These are phyloP conservation scores for Lecanicillium sp. DNA, from an alignment of 2,329 filamentous ascomycete genomes.

Conservation along the genomic window DNA sequence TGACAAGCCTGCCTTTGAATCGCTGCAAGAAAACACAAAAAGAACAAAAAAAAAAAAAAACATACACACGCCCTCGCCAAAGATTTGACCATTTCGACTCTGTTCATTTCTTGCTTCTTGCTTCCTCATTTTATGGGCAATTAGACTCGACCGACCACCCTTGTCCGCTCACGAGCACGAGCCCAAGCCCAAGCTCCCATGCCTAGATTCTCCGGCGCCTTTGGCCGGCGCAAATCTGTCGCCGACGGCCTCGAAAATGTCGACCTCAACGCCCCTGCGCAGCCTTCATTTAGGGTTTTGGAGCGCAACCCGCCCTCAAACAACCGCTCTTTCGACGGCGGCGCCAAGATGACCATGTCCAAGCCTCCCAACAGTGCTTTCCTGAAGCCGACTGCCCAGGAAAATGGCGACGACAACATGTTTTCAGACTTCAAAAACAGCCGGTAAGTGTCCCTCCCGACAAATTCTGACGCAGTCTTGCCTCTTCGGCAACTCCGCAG, in stretches of 20 bases:
- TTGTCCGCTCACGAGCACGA: slow-evolving; percentile 20
- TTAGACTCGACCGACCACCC: slow-evolving; percentile 10
- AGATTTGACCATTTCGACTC: not conserved
- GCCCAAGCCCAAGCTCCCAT: too few species aligned
- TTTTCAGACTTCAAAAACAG: slow-evolving; percentile 50
- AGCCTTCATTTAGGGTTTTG: slow-evolving; percentile 53
- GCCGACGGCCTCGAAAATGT: slow-evolving; percentile 50
- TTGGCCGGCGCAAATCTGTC: slow-evolving; percentile 55
- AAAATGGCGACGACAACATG: slow-evolving; percentile 48
- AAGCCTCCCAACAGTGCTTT: slow-evolving; percentile 28
- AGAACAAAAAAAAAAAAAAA: not conserved
- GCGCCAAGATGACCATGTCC: slow-evolving; percentile 36
- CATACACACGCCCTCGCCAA: not conserved
- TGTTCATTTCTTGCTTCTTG: not conserved
- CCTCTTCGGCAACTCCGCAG: not conserved
- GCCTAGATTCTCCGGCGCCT: slow-evolving; percentile 57
- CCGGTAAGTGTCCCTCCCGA: slow-evolving; percentile 40
- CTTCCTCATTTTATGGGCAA: slow-evolving; percentile 2
- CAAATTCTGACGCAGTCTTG: slow-evolving; percentile 12
- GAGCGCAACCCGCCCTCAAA: slow-evolving; percentile 43
- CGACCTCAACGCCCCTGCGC: slow-evolving; percentile 34
- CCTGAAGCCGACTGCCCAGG: slow-evolving; percentile 32
- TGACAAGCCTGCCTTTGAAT: too few species aligned
- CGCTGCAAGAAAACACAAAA: not conserved
- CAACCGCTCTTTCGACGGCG: slow-evolving; percentile 46